Conservation (phyloP, 2,329 filamentous ascomycete genomes). For the Colletotrichum sp. region DNA sequence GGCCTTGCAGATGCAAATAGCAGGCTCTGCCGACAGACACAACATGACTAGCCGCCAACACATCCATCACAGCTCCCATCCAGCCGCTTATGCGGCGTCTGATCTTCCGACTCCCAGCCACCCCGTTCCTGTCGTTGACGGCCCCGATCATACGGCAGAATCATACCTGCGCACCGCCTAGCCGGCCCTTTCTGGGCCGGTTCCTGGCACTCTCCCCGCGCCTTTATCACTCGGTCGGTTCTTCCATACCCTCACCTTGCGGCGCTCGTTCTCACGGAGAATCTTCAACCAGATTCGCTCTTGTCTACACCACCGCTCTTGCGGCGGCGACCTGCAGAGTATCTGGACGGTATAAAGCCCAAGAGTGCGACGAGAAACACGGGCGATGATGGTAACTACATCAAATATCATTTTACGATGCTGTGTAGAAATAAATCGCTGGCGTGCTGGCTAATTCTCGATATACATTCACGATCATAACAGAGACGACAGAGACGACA, state of each 20-base stretch:
- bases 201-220: background rate
- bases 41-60: background rate
- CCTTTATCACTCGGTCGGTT: too few relatives aligned
- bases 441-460: background rate
- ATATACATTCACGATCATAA: background rate
- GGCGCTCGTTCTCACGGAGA: rapidly evolving
- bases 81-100: background rate
- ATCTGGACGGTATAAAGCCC: background rate
- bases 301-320: background rate
- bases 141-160: too few relatives aligned
- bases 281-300: rapidly evolving
- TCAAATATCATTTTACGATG: background rate
- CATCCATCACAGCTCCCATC: background rate
- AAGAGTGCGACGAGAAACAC: rapidly evolving
- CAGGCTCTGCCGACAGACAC: background rate
- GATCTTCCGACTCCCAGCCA: background rate
- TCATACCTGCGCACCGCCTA: too few relatives aligned
- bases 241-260: background rate
- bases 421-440: background rate
- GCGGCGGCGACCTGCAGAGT: background rate
- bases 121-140: background rate
- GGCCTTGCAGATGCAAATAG: background rate
- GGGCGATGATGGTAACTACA: background rate
- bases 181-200: too few relatives aligned
- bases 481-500: background rate